Base-by-base conservation (phyloP, 2,329 filamentous ascomycete genomes). In the Aspergillus oerlinghausenensis region DNA sequence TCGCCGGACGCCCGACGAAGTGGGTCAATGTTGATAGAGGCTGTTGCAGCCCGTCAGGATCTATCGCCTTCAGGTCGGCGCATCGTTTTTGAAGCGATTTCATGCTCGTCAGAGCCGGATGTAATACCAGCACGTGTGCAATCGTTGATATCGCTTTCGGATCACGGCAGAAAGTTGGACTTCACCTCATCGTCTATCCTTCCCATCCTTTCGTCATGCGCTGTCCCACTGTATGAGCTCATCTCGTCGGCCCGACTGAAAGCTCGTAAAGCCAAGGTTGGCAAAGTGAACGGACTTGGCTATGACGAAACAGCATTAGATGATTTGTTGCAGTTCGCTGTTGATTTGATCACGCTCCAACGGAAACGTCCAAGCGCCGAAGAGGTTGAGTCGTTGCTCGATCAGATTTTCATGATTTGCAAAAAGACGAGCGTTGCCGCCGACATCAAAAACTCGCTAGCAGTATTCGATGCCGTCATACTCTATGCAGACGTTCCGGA, bases 291-390 rank as follows among this genome's bases (percentile, higher is more conserved):
- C 50, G 69, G 67, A 10, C 58, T 70, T 10, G 65, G 57, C 8
- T 60, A 71, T 29, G 73, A 75, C 51, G 71, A 75, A 53, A 62
- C 67, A n/a, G 61, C 67, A 51, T 61, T 77, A 45, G 69, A 69
- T 48, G 70, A 74, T 43, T 62, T 77, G 26, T 69, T 77, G 53
- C 74, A 77, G 52, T 75, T 77, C 42, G 71, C 72, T 17, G 68
- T 76, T 17, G 75, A 76, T 60, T 60, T 77, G 42, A 70, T 77
- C 55, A 77, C 73, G 5, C 58, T 77, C n/a, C 75, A 77, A 53
- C 73, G 73, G 52, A 71, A 69, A 48, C 66, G 70, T 9, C 70
- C 73, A 7, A 67, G 63, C 25, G 55, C 63, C 45, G 69, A 73
- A 49, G 74, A 76, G 40, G 68, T 74, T 25, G 67, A 72, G 59